Conservation (phyloP, 2,329 filamentous ascomycete species). For the Ascocoryne sarcoides region DNA sequence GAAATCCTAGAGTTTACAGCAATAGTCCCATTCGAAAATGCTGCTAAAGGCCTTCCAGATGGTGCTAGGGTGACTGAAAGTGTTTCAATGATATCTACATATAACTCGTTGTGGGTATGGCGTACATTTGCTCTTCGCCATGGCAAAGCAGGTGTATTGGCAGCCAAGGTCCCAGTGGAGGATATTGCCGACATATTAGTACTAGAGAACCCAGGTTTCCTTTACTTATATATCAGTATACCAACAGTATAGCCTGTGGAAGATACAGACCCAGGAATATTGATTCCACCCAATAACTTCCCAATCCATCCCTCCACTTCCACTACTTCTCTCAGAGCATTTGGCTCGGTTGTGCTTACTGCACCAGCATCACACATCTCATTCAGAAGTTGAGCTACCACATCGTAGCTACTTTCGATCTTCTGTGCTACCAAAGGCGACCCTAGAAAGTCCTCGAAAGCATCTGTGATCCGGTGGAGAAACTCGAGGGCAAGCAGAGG, state of each 20-base stretch:
- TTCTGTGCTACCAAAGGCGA: conserved; percentile 77
- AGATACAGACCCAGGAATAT: conserved; percentile 57
- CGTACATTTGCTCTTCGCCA: conserved; percentile 90
- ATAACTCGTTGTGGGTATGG: conserved; percentile 94
- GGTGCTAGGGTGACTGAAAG: conserved; percentile 82
- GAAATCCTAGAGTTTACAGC: conserved; percentile 94
- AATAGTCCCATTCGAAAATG: conserved; percentile 84
- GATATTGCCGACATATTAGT: conserved; percentile 28
- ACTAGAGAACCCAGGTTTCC: conserved; percentile 26
- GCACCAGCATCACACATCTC: conserved; percentile 95
- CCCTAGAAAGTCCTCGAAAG: conserved; percentile 88
- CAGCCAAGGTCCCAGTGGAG: conserved; percentile 25
- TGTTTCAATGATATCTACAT: conserved; percentile 90
- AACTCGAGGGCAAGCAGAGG: conserved; percentile 89
- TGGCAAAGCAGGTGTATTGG: conserved; percentile 54
- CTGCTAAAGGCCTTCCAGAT: conserved; percentile 77
- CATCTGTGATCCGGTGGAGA: conserved; percentile 84
- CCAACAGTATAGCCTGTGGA: neutral
- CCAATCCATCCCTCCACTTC: conserved; percentile 87
- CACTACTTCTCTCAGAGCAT: conserved; percentile 82
- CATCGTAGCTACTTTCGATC: conserved; percentile 85
- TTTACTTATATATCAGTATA: conserved; percentile 5
- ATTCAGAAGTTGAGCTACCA: conserved; percentile 82
- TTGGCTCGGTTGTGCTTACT: conserved; percentile 86
- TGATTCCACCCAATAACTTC: conserved; percentile 81